Evolutionary conservation across 176 grass and related monocot genomes (phyloP).

Genomic region (Triticum dicoccoides): DNA sequence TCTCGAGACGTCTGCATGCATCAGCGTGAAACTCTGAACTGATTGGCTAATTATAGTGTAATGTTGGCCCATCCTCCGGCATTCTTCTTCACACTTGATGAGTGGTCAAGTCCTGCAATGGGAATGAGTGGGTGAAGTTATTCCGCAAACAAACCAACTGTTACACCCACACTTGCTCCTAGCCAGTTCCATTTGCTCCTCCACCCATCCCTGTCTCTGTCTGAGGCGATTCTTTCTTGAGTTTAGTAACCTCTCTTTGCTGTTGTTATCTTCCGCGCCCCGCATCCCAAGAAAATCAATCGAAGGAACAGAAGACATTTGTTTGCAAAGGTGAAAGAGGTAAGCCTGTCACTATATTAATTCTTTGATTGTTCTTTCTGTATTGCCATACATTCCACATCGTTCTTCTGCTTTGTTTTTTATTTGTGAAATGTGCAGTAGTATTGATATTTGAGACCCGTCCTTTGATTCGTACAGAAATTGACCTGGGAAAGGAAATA

Average conservation of each 20-base stretch:
- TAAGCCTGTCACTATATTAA: background rate
- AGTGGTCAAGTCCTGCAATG: background rate
- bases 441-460: background rate
- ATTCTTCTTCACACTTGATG: background rate
- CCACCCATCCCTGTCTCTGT: background rate
- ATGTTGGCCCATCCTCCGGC: background rate
- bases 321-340: background rate
- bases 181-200: background rate
- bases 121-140: conserved; percentile 31
- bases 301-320: background rate
- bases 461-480: background rate
- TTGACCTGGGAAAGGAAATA: background rate
- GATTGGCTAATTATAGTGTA: conserved; percentile 32
- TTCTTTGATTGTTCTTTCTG: background rate
- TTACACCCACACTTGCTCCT: background rate
- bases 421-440: background rate
- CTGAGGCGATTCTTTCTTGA: background rate
- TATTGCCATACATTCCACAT: background rate
- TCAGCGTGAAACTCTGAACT: background rate
- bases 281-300: background rate
- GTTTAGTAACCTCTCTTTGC: background rate
- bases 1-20: background rate
- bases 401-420: background rate
- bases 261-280: background rate
- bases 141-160: background rate